phyloP scores from a whole-genome alignment of 495 filamentous ascomycete species.

The Aspergillus steynii region DNA sequence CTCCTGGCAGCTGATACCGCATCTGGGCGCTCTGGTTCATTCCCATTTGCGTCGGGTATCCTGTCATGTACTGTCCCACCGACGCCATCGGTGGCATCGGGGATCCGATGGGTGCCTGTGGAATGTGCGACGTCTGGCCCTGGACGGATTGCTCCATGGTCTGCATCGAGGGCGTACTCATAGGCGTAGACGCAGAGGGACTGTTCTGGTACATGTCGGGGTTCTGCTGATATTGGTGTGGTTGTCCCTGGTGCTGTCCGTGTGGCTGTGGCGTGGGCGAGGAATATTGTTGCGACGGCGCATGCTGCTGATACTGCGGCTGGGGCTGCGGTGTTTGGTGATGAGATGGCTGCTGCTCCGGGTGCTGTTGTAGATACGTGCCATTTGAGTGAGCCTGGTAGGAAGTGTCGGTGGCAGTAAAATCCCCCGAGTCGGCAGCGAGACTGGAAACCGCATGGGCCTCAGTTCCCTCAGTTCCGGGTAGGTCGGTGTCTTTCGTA shows the following conservation, averaged over 20 bases:
- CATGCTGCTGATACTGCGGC: conserved; percentile 14
- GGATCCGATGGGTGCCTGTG: conserved; percentile 47
- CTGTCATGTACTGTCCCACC: conserved; percentile 47
- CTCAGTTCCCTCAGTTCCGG: conserved; percentile 9
- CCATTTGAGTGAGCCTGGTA: conserved; percentile 35
- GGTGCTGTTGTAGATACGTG: conserved; percentile 24
- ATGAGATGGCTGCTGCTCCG: conserved; percentile 4
- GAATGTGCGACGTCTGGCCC: conserved; percentile 39
- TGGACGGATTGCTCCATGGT: conserved; percentile 24
- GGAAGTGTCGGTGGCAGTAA: conserved; percentile 12
- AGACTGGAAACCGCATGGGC: conserved; percentile 14
- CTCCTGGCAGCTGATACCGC: conserved; percentile 42
- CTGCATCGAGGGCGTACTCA: conserved; percentile 27
- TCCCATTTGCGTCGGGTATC: conserved; percentile 41
- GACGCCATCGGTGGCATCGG: conserved; percentile 48
- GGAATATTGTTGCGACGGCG: conserved; percentile 17
- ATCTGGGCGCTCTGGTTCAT: conserved; percentile 44
- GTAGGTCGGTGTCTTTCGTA: conserved; percentile 39
- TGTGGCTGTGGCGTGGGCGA: conserved; percentile 13
- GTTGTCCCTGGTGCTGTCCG: conserved; percentile 27
- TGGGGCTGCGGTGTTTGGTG: conserved; percentile 6
- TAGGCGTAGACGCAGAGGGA: conserved; percentile 24
- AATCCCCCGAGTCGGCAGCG: conserved; percentile 16
- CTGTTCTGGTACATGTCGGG: conserved; percentile 40
- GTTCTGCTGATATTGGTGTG: conserved; percentile 35